Conservation (phyloP, 2,329 filamentous ascomycete species). For the Graphilbum fragrans region DNA sequence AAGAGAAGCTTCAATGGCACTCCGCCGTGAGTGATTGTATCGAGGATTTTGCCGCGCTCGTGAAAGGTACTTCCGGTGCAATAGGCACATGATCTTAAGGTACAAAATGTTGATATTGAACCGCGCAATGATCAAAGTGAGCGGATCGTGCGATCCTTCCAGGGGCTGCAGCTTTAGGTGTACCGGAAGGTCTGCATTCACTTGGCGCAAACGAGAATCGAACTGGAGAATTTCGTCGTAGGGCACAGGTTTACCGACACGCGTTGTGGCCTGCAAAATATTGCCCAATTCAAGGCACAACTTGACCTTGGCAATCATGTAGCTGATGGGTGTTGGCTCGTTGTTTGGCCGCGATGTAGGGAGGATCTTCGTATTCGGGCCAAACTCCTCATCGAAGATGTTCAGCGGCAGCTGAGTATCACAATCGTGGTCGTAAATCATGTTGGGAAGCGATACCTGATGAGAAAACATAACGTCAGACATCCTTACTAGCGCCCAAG, state of each 20-base stretch:
- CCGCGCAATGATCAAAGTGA: constrained; percentile 74
- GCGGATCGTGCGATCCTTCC: constrained; percentile 66
- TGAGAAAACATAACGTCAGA: constrained; percentile 68
- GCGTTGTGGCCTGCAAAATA: constrained; percentile 54
- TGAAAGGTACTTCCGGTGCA: constrained; percentile 81
- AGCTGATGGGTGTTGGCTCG: constrained; percentile 65
- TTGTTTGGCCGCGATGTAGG: constrained; percentile 55
- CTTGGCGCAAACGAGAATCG: constrained; percentile 47
- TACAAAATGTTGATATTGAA: constrained; percentile 78
- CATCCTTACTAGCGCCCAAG: constrained; percentile 61
- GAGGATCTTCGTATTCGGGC: constrained; percentile 53
- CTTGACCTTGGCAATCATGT: constrained; percentile 63
- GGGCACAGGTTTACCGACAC: constrained; percentile 39
- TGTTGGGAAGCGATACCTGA: constrained; percentile 52
- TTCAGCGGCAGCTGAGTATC: constrained; percentile 67
- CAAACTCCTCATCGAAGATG: constrained; percentile 70
- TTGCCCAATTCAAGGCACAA: constrained; percentile 58
- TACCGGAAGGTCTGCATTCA: constrained; percentile 59
- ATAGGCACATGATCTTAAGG: constrained; percentile 76
- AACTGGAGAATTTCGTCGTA: constrained; percentile 55
- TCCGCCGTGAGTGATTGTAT: constrained; percentile 72
- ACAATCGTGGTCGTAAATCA: constrained; percentile 63
- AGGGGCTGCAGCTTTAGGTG: constrained; percentile 66
- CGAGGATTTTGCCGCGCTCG: constrained; percentile 65
- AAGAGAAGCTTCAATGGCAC: constrained; percentile 78